Evolutionary conservation across 2,329 filamentous ascomycete genomes (phyloP).

Genomic region (Grosmannia clavigera): DNA sequence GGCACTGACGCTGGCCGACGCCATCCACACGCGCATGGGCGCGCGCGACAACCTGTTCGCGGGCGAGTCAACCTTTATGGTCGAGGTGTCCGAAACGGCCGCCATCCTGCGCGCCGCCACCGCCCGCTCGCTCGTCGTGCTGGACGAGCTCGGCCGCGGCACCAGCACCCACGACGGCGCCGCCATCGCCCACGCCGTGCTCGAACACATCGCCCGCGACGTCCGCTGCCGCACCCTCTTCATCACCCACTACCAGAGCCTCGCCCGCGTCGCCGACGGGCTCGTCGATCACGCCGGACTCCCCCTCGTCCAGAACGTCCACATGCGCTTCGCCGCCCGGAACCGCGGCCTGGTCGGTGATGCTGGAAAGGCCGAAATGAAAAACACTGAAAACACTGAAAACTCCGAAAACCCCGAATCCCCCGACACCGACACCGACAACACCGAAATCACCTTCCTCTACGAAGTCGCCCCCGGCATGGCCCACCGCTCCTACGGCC

Average conservation of each 20-base stretch:
- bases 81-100: slow-evolving; percentile 85
- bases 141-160: slow-evolving; percentile 88
- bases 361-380: background rate
- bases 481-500: slow-evolving; percentile 83
- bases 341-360: too few species aligned
- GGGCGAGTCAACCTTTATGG: slow-evolving; percentile 95
- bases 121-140: slow-evolving; percentile 70
- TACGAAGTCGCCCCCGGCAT: slow-evolving; percentile 88
- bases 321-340: slow-evolving; percentile 67
- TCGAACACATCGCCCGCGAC: slow-evolving; percentile 69
- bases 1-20: slow-evolving; percentile 70
- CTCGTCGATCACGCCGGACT: slow-evolving; percentile 34
- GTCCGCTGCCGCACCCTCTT: slow-evolving; percentile 74
- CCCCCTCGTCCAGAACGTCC: slow-evolving; percentile 62
- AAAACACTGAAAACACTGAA: background rate
- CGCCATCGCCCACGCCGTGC: slow-evolving; percentile 84
- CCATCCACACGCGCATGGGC: slow-evolving; percentile 90
- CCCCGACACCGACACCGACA: slow-evolving; percentile 37
- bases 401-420: background rate
- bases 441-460: slow-evolving; percentile 66
- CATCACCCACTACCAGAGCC: slow-evolving; percentile 93
- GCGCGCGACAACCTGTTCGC: slow-evolving; percentile 93
- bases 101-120: slow-evolving; percentile 85
- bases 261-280: slow-evolving; percentile 56
- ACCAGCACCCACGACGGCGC: slow-evolving; percentile 94